Conservation (phyloP, 805 yeast species). For the Pichia phayaonensis region DNA sequence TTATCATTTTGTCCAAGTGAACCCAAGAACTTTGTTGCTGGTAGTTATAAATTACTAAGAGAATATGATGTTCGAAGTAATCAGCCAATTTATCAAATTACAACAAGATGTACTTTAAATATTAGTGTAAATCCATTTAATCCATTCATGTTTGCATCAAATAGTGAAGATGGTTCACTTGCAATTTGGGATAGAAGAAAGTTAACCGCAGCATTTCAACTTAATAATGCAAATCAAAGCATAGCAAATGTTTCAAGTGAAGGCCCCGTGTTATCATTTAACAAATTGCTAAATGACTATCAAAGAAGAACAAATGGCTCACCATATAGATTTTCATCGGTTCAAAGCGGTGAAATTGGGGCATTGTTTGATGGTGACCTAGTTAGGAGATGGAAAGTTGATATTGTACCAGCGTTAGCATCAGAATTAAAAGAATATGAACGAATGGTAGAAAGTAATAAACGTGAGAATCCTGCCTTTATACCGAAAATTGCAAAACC, state of each 20-base stretch:
- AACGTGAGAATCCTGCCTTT: constrained; percentile 14
- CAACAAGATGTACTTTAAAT: constrained; percentile 65
- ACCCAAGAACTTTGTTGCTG: constrained; percentile 50
- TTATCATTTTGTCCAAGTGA: constrained; percentile 58
- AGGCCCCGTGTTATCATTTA: constrained; percentile 49
- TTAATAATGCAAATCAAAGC: constrained; percentile 5
- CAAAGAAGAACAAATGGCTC: constrained; percentile 50
- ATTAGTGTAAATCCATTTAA: constrained; percentile 64
- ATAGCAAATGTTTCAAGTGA: constrained; percentile 30
- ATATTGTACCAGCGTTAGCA: constrained; percentile 39
- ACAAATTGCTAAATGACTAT: constrained; percentile 54
- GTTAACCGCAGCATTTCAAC: constrained; percentile 26
- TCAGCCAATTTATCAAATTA: constrained; percentile 62
- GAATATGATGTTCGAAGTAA: constrained; percentile 68
- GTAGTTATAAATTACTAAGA: constrained; percentile 68
- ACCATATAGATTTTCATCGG: constrained; percentile 62
- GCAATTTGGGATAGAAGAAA: constrained; percentile 78
- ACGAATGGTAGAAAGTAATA: constrained; percentile 12
- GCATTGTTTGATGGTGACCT: constrained; percentile 73
- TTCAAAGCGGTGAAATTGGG: constrained; percentile 64
- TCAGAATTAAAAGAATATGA: constrained; percentile 20
- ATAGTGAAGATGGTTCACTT: constrained; percentile 76
- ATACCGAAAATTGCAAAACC: constrained; percentile 13
- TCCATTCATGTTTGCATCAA: constrained; percentile 60
- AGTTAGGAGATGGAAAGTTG: constrained; percentile 75